Evolutionary conservation across 2,329 filamentous ascomycete species (phyloP), one percentile per base, ranked within the genome.

Genomic region (Colletotrichum sidae): DNA sequence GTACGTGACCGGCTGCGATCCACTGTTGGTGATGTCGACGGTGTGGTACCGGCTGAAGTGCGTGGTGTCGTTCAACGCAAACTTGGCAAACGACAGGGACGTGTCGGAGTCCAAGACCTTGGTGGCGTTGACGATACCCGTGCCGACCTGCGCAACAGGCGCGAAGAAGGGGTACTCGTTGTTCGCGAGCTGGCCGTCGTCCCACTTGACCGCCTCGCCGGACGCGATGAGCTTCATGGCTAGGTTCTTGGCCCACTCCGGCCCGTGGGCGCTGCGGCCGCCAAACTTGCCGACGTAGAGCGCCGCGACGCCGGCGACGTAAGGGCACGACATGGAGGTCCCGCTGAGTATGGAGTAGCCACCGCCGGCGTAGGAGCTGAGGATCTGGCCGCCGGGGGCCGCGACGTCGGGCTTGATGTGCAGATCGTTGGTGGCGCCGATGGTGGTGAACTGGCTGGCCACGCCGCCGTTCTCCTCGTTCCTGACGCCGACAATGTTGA

Each of bases 251-350:
- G 75, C 77, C 12, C 71, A 70, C 70, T 72, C 60, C 64, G 73
- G 34, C 68, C 73, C 38, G 67, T 65, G 60, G 2, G 73, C 65
- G 56, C 74, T 71, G 12, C 80, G 77, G 2, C 81, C 80, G 2
- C 81, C 81, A 56, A 79, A 73, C 15, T 78, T 70, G 6, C 78
- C 67, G 37, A 74, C 70, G 37, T 72, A 75, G 2, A 77, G 67
- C 33, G 74, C 76, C 4, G 73, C 75, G 6, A 78, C 72, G 4
- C 79, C 81, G 11, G 80, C 79, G 7, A 81, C 73, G 51, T 80
- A 79, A 8, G 81, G 80, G 15, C 76, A 76, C 5, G 81, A 79
- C 82, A 84, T 83, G 2, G 79, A 81, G 2, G 83, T 85, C 42
- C 83, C 83, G 49, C 76, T 79, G 34, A 81, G 70, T 8, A 81